Evolutionary conservation across 163 green algal species (phyloP).

Genomic region (Chlorella variabilis): DNA sequence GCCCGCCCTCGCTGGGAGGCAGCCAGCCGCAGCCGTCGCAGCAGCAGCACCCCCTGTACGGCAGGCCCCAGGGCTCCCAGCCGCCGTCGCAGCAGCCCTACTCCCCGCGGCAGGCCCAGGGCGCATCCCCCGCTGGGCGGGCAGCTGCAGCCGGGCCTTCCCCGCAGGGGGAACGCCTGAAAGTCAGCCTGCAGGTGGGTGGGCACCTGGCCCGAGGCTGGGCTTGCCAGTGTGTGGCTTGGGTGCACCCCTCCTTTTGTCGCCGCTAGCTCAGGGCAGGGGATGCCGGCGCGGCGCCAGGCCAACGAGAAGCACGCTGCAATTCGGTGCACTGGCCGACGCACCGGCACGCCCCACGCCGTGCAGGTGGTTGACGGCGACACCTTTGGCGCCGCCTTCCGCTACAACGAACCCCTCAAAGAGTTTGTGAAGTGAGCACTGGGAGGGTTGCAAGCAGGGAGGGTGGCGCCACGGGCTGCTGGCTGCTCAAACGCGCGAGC

Average conservation of each 20-base stretch:
- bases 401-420: slow-evolving; percentile 28
- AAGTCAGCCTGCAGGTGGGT: slow-evolving; percentile 8
- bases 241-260: too few relatives aligned
- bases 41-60: not conserved
- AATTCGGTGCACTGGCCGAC: too few relatives aligned
- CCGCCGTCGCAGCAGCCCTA: not conserved
- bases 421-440: slow-evolving; percentile 27
- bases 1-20: too few relatives aligned
- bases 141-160: not conserved
- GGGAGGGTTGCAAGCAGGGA: not conserved
- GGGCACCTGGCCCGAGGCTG: too few relatives aligned
- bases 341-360: not conserved
- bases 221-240: not conserved
- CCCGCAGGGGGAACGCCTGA: not conserved
- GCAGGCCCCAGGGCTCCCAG: not conserved
- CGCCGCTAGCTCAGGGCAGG: too few relatives aligned
- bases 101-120: not conserved
- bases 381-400: slow-evolving; percentile 2
- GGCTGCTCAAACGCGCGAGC: too few relatives aligned
- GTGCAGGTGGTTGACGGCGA: not conserved
- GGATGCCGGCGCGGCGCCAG: too few relatives aligned
- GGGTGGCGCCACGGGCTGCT: too few relatives aligned
- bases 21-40: not conserved
- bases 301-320: too few relatives aligned
- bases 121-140: too few relatives aligned